Conservation (phyloP, 2,329 filamentous ascomycete species). For the Nigrograna mackinnonii region DNA sequence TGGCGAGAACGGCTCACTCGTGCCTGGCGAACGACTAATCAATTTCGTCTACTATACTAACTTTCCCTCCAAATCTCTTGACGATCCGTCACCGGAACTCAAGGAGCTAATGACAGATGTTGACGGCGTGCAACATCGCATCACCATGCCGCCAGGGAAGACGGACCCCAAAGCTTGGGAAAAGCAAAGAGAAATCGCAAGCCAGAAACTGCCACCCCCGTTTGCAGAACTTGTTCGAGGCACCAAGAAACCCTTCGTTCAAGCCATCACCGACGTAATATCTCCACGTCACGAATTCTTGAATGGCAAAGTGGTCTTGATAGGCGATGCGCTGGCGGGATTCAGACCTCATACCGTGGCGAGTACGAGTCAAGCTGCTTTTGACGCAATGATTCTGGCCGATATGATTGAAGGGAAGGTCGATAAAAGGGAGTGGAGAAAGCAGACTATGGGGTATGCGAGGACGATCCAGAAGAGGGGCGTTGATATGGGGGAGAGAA, state of each 20-base stretch:
- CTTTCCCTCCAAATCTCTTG: conserved; percentile 25
- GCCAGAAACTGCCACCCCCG: conserved; percentile 39
- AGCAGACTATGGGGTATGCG: conserved; percentile 40
- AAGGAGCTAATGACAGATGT: conserved; percentile 50
- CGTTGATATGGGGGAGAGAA: conserved; percentile 44
- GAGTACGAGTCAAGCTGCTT: conserved; percentile 53
- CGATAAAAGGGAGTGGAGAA: conserved; percentile 38
- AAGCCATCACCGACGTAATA: conserved; percentile 50
- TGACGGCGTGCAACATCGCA: conserved; percentile 42
- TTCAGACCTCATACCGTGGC: conserved; percentile 52
- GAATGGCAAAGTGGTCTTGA: conserved; percentile 47
- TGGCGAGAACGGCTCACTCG: conserved; percentile 43
- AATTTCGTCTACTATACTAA: conserved; percentile 56
- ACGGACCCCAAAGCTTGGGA: conserved; percentile 45
- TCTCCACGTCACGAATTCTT: conserved; percentile 41
- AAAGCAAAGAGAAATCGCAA: conserved; percentile 36
- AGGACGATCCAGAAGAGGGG: conserved; percentile 41
- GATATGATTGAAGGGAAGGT: conserved; percentile 44
- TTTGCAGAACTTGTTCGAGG: conserved; percentile 47
- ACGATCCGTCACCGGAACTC: conserved; percentile 43
- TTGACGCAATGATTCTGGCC: conserved; percentile 46
- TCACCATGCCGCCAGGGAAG: conserved; percentile 49
- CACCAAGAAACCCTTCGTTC: conserved; percentile 49
- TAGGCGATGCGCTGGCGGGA: conserved; percentile 52
- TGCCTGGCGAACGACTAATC: conserved; percentile 45